Evolutionary conservation across 2,329 filamentous ascomycete genomes (phyloP), one percentile per base, ranked within the genome.

Genomic region (Cladosporium sp.): DNA sequence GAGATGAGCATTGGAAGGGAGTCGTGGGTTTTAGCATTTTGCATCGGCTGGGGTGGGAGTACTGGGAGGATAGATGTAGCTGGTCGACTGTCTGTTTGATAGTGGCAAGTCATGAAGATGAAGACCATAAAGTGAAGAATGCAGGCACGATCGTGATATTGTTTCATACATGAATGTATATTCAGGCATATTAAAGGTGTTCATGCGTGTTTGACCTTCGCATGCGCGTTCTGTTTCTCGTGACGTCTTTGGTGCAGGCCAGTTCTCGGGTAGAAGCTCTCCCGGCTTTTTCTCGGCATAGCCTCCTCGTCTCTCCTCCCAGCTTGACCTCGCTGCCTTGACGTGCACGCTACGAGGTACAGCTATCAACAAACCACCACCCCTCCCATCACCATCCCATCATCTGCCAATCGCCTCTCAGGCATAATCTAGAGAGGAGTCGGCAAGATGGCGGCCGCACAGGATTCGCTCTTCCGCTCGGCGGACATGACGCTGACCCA

Each of bases 401-500:
- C 22, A 25, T 30, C 36, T 39, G 36, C 45, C 29, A 32, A 36
- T 40, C 45, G 45, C 45, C 45, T 48, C 45, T 40, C 36, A 32
- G 45, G 36, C 36, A 20, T 33, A 12, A 12, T 25, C 16, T 35
- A 39, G 45, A 48, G 45, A 48, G 35, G 45, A 12, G 36, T 27
- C 35, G 49, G 39, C 41, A 51, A 22, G 16, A 84, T 84, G 82
- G 80, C 76, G 72, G 73, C 77, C 50, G 64, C 69, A 47, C 76
- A 88, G 75, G 90, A 97, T 76, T 95, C 91, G 72, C 88, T 96
- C 78, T 97, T 98, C 84, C 92, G 94, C 81, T 98, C 93, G 69
- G 88, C 90, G 88, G 88, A 96, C 73, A 98, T 98, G 93, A 96
- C 90, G 80, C 86, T 98, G 85, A 95, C 95, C 67, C 93, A 98